Conservation (phyloP, 495 filamentous ascomycete species). For the Tuber melanosporum region DNA sequence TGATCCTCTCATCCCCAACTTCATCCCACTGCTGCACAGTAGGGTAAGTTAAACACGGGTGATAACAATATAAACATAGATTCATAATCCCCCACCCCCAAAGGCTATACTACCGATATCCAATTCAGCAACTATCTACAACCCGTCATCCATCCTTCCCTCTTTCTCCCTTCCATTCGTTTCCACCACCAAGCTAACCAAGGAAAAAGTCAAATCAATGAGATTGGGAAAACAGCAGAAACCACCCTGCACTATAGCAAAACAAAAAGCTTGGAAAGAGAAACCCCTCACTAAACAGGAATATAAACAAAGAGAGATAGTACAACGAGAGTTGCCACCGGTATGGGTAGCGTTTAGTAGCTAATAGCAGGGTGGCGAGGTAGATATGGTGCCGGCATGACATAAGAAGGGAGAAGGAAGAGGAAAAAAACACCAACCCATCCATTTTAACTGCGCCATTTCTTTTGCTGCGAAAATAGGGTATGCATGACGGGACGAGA, state of each 20-base stretch:
- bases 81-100: not conserved
- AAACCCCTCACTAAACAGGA: not conserved
- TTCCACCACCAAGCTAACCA: not conserved
- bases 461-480: not conserved
- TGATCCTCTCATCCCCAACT: not conserved
- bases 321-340: not conserved
- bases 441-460: not conserved
- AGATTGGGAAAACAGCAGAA: not conserved
- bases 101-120: not conserved
- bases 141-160: not conserved
- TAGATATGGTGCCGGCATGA: not conserved
- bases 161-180: not conserved
- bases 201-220: not conserved
- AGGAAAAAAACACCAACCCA: not conserved
- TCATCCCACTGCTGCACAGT: not conserved
- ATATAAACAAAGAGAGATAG: not conserved
- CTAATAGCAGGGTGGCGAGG: not conserved
- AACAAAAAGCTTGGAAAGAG: not conserved
- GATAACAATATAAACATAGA: conserved; percentile 1
- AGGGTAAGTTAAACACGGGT: not conserved
- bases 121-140: not conserved
- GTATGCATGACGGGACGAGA: not conserved
- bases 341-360: not conserved
- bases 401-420: not conserved
- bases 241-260: not conserved